These are phyloP conservation scores for Gnomoniopsis smithogilvyi DNA, from an alignment of 2,329 filamentous ascomycete species.

Conservation along the genomic window DNA sequence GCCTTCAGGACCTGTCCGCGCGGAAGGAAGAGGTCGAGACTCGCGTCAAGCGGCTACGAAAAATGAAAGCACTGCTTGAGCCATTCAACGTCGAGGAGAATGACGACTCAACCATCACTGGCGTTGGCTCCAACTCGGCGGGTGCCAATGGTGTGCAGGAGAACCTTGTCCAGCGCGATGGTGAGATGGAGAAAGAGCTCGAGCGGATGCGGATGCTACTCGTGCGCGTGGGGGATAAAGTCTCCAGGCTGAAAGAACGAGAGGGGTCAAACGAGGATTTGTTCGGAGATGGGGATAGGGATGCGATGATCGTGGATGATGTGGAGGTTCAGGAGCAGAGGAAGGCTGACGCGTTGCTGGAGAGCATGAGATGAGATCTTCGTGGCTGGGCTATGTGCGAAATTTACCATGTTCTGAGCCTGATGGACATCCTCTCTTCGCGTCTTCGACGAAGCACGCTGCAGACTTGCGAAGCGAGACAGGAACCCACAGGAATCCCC, in stretches of 20 bases:
- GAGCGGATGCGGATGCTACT: constrained; percentile 64
- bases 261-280: constrained; percentile 3
- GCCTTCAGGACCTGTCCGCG: constrained; percentile 48
- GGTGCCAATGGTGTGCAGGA: constrained; percentile 50
- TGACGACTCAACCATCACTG: not conserved
- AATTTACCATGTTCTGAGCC: not conserved
- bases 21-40: constrained; percentile 34
- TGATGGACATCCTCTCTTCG: no score
- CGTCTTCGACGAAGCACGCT: not conserved
- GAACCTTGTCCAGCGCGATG: constrained; percentile 64
- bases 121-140: constrained; percentile 14
- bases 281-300: constrained; percentile 19
- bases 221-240: constrained; percentile 53
- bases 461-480: no score
- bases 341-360: constrained; percentile 40
- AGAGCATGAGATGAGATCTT: constrained; percentile 22
- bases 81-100: constrained; percentile 37
- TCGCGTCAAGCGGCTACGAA: constrained; percentile 42
- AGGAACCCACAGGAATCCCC: no score
- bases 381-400: not conserved
- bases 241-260: constrained; percentile 36
- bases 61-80: constrained; percentile 47
- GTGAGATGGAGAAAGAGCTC: constrained; percentile 63
- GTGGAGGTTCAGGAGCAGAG: constrained; percentile 37
- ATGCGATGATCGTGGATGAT: constrained; percentile 28